Conservation (phyloP, 441 rosid genomes). For the Gossypium schwendimanii region DNA sequence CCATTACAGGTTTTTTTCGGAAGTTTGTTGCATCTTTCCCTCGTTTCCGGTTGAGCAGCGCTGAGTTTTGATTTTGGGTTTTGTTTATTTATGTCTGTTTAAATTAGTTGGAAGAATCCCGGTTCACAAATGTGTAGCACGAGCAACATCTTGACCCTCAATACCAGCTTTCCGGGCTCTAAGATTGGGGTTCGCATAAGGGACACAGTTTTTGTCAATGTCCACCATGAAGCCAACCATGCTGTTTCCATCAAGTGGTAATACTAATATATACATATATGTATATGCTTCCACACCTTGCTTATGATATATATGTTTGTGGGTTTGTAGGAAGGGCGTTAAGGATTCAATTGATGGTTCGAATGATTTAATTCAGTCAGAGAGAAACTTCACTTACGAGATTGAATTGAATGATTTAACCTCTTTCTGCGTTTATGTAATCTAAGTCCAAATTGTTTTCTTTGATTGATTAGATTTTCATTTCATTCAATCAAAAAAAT, state of each 20-base stretch:
- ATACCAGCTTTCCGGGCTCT: slow-evolving; percentile 22
- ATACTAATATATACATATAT: not conserved
- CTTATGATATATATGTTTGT: not conserved
- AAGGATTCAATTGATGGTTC: not conserved
- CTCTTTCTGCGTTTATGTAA: no score
- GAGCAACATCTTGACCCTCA: slow-evolving; percentile 17
- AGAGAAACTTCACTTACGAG: slow-evolving; percentile 34
- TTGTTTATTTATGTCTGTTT: not conserved
- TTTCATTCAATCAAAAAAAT: no score
- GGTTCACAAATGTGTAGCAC: slow-evolving; percentile 18
- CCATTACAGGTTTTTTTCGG: slow-evolving; percentile 1
- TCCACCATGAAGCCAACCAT: slow-evolving; percentile 14
- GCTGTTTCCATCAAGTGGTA: slow-evolving; percentile 14
- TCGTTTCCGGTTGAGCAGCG: not conserved
- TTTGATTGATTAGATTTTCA: no score
- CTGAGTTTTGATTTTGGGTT: not conserved
- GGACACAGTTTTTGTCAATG: slow-evolving; percentile 18
- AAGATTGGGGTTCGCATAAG: slow-evolving; percentile 17
- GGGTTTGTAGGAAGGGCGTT: not conserved
- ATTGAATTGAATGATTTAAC: slow-evolving; percentile 19
- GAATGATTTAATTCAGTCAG: slow-evolving; percentile 26
- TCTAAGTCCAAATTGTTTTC: no score
- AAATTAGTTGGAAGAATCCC: slow-evolving; percentile 8
- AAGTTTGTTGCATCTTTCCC: not conserved
- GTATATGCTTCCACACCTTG: not conserved